Evolutionary conservation across 2,329 filamentous ascomycete genomes (phyloP).

Genomic region (Bertia moriformis): DNA sequence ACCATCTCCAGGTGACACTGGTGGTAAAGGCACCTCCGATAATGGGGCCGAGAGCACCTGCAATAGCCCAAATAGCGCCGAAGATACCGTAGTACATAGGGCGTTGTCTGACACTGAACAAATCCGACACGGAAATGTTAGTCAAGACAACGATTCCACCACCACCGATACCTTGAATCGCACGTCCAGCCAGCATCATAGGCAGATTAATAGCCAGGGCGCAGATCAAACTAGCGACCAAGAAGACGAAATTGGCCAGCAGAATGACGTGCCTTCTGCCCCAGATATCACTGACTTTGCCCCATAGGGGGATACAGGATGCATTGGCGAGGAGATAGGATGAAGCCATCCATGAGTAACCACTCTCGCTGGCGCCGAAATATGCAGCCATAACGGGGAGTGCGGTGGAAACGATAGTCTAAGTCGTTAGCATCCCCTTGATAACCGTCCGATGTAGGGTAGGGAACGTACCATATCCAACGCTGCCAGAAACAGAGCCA

Average conservation of each 20-base stretch:
- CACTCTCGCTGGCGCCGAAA: slow-evolving; percentile 39
- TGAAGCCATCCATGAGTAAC: slow-evolving; percentile 67
- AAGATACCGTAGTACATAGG: slow-evolving; percentile 47
- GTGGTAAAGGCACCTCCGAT: slow-evolving; percentile 53
- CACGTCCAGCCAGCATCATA: slow-evolving; percentile 29
- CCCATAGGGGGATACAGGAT: slow-evolving; percentile 58
- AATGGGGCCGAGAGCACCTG: slow-evolving; percentile 49
- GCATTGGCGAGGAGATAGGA: slow-evolving; percentile 60
- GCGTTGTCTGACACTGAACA: slow-evolving; percentile 28
- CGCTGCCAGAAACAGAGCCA: background rate
- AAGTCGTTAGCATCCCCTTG: too few relatives aligned
- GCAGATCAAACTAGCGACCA: slow-evolving; percentile 32
- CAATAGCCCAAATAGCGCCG: slow-evolving; percentile 52
- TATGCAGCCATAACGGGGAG: slow-evolving; percentile 44
- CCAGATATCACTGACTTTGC: slow-evolving; percentile 43
- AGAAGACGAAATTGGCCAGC: slow-evolving; percentile 30
- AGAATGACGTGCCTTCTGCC: slow-evolving; percentile 38
- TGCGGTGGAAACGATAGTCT: slow-evolving; percentile 44
- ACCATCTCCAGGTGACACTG: slow-evolving; percentile 45
- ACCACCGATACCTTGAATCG: slow-evolving; percentile 34
- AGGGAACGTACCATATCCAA: slow-evolving; percentile 1
- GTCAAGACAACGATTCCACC: slow-evolving; percentile 35
- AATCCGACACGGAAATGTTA: slow-evolving; percentile 35
- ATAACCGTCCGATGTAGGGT: background rate
- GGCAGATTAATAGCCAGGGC: slow-evolving; percentile 27